Evolutionary conservation across 768 basidiomycete species (phyloP).

Genomic region (Naematelia aurantialba): DNA sequence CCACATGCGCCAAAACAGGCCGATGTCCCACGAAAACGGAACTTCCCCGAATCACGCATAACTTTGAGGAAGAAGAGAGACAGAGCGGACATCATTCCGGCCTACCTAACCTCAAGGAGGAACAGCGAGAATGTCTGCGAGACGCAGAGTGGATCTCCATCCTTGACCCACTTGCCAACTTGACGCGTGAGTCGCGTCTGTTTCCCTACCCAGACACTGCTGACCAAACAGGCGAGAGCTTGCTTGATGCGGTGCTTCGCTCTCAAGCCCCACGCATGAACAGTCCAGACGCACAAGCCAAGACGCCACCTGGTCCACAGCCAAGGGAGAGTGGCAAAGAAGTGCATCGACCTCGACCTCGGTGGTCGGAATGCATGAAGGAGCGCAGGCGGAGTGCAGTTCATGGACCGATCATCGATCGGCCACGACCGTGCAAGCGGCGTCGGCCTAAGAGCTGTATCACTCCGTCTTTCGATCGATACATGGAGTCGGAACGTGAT

Average conservation of each 20-base stretch:
- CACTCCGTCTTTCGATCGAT: not conserved
- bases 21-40: too few species aligned
- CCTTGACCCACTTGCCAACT: constrained; percentile 8
- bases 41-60: too few species aligned
- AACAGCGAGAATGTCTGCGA: constrained; percentile 4
- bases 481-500: not conserved
- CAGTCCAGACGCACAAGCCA: not conserved
- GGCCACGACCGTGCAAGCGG: not conserved
- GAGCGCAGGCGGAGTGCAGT: not conserved
- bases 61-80: too few species aligned
- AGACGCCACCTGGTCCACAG: not conserved
- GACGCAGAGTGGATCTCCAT: constrained; percentile 15
- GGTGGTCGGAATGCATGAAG: not conserved
- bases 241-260: not conserved
- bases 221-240: not conserved
- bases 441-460: not conserved
- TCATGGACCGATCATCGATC: not conserved
- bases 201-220: too few species aligned
- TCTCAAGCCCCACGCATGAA: too few species aligned
- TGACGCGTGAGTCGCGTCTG: constrained; percentile 6
- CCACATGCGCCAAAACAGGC: too few species aligned
- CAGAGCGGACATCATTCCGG: too few species aligned
- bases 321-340: not conserved
- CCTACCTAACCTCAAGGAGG: constrained; percentile 2
- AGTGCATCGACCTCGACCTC: not conserved